Base-by-base conservation (phyloP, 805 yeast genomes). In the Zygotorulaspora sp. region DNA sequence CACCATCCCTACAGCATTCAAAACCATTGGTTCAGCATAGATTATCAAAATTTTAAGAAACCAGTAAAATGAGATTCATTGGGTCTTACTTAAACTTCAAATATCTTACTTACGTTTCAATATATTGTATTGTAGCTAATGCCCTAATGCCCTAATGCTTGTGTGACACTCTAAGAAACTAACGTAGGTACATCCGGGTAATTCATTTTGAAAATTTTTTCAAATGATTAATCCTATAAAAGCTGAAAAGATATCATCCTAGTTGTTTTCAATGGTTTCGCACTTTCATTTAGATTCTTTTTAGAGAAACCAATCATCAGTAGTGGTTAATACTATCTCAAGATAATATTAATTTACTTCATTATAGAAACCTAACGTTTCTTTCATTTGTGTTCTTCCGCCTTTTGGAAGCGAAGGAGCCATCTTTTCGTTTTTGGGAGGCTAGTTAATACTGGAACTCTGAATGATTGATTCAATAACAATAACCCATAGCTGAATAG, bases 291-390 rank as follows among this genome's bases (percentile, higher is more conserved):
- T 41, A 44, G 30, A 18, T 45, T 41, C 37, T 40, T 45, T 43
- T 47, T 45, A 41, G 37, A 56, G 50, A 48, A 36, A 43, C 53
- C 62, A 49, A 58, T 55, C 66, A 61, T 62, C 66, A 62, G 66
- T 62, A 59, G 65, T 61, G 66, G 66, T 61, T 62, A 62, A 58
- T 62, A 61, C 66, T 62, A 59, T 61, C 66, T 62, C 62, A 58
- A 57, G 63, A 61, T 61, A 61, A 59, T 62, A 61, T 62, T 62
- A 61, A 62, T 61, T 60, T 55, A 56, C 46, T 45, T 47, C 49
- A 47, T 50, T 45, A 58, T 61, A 59, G 65, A 58, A 61, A 62
- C 65, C 66, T 57, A 49, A 52, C 26, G 63, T 48, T 48, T 50
- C 50, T 35, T 43, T 53, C 50, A 41, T 46, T 50, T 51, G 44